Base-by-base conservation (phyloP, 1,139 yeast species). In the Saccharomyces hybrid region DNA sequence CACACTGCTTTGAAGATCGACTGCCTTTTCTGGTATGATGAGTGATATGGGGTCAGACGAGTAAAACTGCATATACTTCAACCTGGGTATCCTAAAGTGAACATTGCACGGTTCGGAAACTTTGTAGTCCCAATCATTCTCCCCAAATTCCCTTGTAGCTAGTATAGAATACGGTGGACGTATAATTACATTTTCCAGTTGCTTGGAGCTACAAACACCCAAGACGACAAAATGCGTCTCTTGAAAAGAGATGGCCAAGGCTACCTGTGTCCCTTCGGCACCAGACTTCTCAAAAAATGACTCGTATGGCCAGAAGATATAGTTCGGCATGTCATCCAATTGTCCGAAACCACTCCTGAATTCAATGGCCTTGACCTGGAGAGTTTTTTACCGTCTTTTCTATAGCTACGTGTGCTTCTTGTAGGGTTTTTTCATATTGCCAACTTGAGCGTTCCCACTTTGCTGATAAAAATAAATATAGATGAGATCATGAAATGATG, bases 31-130 rank as follows among this genome's bases (percentile, higher is more conserved):
- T 1, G 78, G 76, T 2, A 86, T 77, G 59, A 86, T 90, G 51
- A 86, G 77, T 34, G 81, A 75, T 46, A 86, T 86, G 0, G 97
- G 96, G 26, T 78, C 74, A 4, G 87, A 71, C 0, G 97, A 84
- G 61, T 83, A 86, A 68, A 87, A 89, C 64, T 91, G 97, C 77
- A 93, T 78, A 58, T 81, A 79, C 48, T 76, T 76, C 27, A 87
- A 82, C 52, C 81, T 79, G 0, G 98, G 98, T 1, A 95, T 88
- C 34, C 81, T 80, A 68, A 83, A 91, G 16, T 79, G 63, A 2
- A 91, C 74, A 1, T 88, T 65, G 29, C 75, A 75, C 49, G 71
- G 65, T 2, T 55, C 50, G 2, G 31, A 47, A 46, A 41, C 44
- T 7, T 47, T 26, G 12, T 61, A 52, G 32, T 50, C 47, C 64